Base-by-base conservation (phyloP, 768 basidiomycete genomes). In the Pisolithus albus region DNA sequence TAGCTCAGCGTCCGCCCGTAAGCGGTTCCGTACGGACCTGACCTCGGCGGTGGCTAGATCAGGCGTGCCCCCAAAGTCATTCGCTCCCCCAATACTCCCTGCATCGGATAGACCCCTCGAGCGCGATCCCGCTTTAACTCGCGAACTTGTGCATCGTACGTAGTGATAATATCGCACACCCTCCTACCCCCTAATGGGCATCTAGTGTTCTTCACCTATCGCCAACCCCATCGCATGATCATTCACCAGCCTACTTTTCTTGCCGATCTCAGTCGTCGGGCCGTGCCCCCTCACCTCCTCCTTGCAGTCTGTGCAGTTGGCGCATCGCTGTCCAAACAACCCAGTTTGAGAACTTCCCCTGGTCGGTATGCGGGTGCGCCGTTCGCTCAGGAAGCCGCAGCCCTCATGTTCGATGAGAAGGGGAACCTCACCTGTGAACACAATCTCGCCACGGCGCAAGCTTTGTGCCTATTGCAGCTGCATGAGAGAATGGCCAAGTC, bases 171-270 rank as follows among this genome's bases (percentile, higher is more conserved):
- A 52, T 8, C 9, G 39, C 18, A 15, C 26, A 15, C 45, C 34
- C 19, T 21, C 26, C 21, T 41, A 47, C 21, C 34, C 34, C 30
- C 47, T 58, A 21, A 61, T 8, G 16, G 23, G 1, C 30, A 44
- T 50, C 38, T 59, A 90, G 88, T 90, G 9, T 90, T 90, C 66
- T 90, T 91, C 64, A 77, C 88, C 23, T 86, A 86, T 64, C 84
- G 84, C 57, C 86, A 90, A 61, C 88, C 88, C 21, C 80, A 83
- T 54, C 80, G 84, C 36, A 76, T 83, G 58, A 75, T 90, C 54
- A 78, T 92, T 43, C 89, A 92, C 67, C 86, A 86, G 48, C 84
- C 89, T 19, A 81, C 83, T 7, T 92, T 92, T 59, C 74, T 82
- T 21, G 74, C 81, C 2, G 74, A 78, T 30, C 77, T 92, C 7